Base-by-base conservation (phyloP, 2,329 filamentous ascomycete species). In the Ambrosiella beaveri region DNA sequence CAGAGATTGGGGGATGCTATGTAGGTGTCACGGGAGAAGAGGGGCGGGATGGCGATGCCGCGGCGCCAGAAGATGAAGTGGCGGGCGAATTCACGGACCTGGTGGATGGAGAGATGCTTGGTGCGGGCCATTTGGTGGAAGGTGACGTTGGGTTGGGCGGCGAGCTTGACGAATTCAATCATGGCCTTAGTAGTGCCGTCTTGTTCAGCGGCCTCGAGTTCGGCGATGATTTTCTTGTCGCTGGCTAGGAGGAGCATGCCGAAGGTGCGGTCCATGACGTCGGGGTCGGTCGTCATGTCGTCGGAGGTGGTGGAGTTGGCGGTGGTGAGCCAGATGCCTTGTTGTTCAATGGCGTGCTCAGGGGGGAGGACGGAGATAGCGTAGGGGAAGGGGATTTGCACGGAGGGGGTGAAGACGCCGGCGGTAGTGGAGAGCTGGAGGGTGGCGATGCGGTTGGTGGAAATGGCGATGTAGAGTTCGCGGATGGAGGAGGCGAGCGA, bases 51-150 rank as follows among this genome's bases (percentile, higher is more conserved):
- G 13, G 91, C 85, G 61, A 94, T 86, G 52, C 91, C 93, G 59
- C 90, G 85, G 27, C 93, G 84, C 90, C 91, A 97, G 71, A 94
- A 95, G 61, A 97, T 89, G 62, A 98, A 84, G 71, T 97, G 93
- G 59, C 88, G 86, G 8, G 90, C 89, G 62, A 95, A 86, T 64
- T 88, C 84, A 62, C 91, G 85, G 62, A 97, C 85, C 64, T 95
- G 87, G 38, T 81, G 77, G 1, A 93, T 76, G 2, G 85, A 82
- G 56, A 97, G 84, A 17, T 83, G 79, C 56, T 85, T 81, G 63
- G 77, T 80, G 63, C 83, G 79, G 13, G 84, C 81, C 57, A 88
- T 80, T 67, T 90, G 86, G 58, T 81, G 72, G 66, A 85, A 82
- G 51, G 82, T 84, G 62, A 81, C 71, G 9, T 79, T 85, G 8